Base-by-base conservation (phyloP, 2,329 filamentous ascomycete genomes). In the Exserohilum rostratum region DNA sequence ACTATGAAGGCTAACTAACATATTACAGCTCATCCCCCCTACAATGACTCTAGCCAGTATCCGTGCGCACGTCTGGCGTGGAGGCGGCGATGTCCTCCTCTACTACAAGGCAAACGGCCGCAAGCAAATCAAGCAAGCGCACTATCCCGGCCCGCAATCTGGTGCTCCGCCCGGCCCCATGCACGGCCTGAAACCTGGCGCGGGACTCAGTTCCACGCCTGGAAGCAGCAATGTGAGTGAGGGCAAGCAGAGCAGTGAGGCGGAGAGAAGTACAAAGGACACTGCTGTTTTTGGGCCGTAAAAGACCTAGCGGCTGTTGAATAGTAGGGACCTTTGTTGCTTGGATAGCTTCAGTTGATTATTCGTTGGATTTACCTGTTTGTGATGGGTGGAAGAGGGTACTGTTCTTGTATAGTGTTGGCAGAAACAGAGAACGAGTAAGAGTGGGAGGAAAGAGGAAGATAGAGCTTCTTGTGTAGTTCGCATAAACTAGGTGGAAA, bases 1-100 rank as follows among this genome's bases (percentile, higher is more conserved):
- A 29, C 13, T 9, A 6, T 3, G 6, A 17, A 31, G 18, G 13
- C 1, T 6, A 17, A 22, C 40, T 34, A 31, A 46, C 2, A 43
- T n/a, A 0, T 3, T 1, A 48, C 50, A 82, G 80, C 75, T 89
- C 54, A 81, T 98, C 22, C 85, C 89, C 2, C 86, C 88, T 6
- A 89, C 88, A 29, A 97, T 96, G 89, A 98, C 90, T 31, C 84
- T 99, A n/a, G 91, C 92, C 4, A 97, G 93, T 0, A 87, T 99
- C 38, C 88, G 93, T 29, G 89, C 92, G 2, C 92, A 96, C 70
- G 82, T 98, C 49, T 99, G 95, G 95, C 91, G 96, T 67, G 91
- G 90, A 38, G 91, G 91, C n/a, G 93, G 90, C 66, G 95, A 99
- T 76, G 90, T 99, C 61, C 78, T 96, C 48, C 81, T 99, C 45